Evolutionary conservation across 208 protist species (phyloP).

Genomic region (Acanthamoeba comandoni): DNA sequence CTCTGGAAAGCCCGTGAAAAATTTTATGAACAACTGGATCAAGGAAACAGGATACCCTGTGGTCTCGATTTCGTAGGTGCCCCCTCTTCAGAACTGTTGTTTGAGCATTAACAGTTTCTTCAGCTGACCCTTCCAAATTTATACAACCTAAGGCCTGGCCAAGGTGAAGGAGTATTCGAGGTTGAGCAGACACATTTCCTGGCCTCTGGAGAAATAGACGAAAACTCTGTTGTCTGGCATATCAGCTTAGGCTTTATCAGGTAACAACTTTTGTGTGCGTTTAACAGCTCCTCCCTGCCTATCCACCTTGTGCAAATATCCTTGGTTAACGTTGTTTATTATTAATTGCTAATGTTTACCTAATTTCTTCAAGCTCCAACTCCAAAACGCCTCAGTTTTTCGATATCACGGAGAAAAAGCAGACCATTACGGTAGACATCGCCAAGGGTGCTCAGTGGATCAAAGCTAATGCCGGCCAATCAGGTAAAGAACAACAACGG

Average conservation of each 20-base stretch:
- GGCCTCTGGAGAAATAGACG: constrained; percentile 23
- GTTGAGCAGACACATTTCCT: constrained; percentile 54
- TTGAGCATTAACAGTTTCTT: neutral
- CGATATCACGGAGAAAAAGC: neutral
- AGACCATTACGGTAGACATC: neutral
- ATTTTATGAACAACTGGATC: constrained; percentile 93
- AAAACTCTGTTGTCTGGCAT: constrained; percentile 2
- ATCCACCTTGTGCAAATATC: neutral
- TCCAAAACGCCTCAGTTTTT: neutral
- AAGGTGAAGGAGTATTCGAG: constrained; percentile 39
- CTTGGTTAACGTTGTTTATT: no score
- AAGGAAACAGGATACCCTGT: constrained; percentile 94
- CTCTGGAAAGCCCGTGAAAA: constrained; percentile 89
- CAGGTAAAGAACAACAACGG: no score
- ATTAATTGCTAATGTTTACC: no score
- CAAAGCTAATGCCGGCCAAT: neutral
- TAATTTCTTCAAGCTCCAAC: neutral
- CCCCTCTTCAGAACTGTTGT: neutral
- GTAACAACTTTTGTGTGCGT: neutral
- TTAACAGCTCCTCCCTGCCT: no score
- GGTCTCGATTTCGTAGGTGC: constrained; percentile 76
- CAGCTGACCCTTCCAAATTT: neutral
- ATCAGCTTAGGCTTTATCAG: constrained; percentile 14
- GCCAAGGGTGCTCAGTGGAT: constrained; percentile 12
- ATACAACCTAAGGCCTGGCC: constrained; percentile 29